phyloP scores from a whole-genome alignment of 129 eudicot genomes.

The Artemisia annua region DNA sequence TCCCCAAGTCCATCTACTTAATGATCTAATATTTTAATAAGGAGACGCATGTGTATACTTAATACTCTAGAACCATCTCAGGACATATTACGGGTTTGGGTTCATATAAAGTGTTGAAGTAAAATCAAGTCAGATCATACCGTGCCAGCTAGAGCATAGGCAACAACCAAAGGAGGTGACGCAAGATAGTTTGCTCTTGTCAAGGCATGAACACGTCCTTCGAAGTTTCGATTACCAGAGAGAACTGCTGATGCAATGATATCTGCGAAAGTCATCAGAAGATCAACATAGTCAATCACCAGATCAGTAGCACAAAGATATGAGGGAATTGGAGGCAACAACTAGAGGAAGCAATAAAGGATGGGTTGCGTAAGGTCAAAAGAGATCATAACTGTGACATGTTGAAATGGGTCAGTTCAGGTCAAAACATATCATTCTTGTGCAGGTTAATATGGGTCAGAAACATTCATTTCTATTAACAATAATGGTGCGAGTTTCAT shows the following conservation, averaged over 20 bases:
- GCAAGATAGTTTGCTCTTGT: conserved; percentile 99
- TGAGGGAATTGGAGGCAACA: neutral
- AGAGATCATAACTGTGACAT: too few relatives aligned
- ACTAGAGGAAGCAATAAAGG: conserved; percentile 5
- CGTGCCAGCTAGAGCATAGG: conserved; percentile 99
- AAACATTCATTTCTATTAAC: too few relatives aligned
- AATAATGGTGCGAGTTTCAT: too few relatives aligned
- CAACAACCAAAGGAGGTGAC: conserved; percentile 97
- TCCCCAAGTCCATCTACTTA: neutral
- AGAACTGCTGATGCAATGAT: conserved; percentile 96
- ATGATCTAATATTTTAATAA: neutral
- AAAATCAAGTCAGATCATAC: conserved; percentile 40
- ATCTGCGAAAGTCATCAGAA: conserved; percentile 47
- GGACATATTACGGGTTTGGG: neutral
- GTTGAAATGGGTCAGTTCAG: too few relatives aligned
- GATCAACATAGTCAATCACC: conserved; percentile 1
- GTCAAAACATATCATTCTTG: too few relatives aligned
- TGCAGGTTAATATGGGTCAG: too few relatives aligned
- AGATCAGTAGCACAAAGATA: neutral
- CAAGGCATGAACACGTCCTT: conserved; percentile 95
- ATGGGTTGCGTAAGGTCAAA: neutral
- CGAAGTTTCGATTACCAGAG: conserved; percentile 92
- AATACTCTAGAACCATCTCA: neutral
- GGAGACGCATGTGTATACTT: neutral
- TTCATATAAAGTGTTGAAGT: neutral